Base-by-base conservation (phyloP, 352 stramenopile species). In the Halophytophthora batemanensis region DNA sequence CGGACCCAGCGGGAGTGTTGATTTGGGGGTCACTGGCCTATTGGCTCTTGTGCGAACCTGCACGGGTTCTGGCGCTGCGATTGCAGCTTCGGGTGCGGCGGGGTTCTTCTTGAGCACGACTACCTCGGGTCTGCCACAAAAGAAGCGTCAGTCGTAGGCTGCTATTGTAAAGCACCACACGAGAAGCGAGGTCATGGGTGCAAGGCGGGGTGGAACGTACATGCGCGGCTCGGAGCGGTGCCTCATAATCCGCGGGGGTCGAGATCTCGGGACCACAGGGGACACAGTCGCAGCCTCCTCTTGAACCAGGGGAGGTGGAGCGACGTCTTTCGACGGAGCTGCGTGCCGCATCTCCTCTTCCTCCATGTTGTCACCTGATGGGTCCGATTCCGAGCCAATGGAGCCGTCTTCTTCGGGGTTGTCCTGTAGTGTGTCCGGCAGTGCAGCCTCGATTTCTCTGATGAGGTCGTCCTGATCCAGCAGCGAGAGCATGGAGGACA, bases 361-460 rank as follows among this genome's bases (percentile, higher is more conserved):
- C 37, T 87, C 81, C 56, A 79, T 84, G 57, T 86, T 79, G 52
- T 90, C 76, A 1, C 69, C 74, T 1, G 78, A 91, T 15, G 76
- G 78, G 46, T 92, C 80, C 0, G 81, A 90, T 43, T 92, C 78
- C 5, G 78, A 88, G 25, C 81, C 77, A 4, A 61, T 56, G 0
- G 77, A 89, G 22, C 44, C 70, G 28, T 80, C 72, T 38, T 86
- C 71, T 38, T 80, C 68, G 13, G 45, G 46, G 15, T 55, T 61
- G 17, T 82, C 71, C n/a, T 66, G 34, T 19, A 87, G 36, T 23
- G 71, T 59, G 5, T 82, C 71, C 3, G 81, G 74, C n/a, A 89
- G 59, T 15, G 59, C 48, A 15, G 73, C 76, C 31, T 87, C 74
- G 22, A 92, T 90, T 35, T 92, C 78, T 36, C 75, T 69, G 13